These are phyloP conservation scores for Candolleomyces aberdarensis DNA, from an alignment of 768 basidiomycete genomes.

Conservation along the genomic window DNA sequence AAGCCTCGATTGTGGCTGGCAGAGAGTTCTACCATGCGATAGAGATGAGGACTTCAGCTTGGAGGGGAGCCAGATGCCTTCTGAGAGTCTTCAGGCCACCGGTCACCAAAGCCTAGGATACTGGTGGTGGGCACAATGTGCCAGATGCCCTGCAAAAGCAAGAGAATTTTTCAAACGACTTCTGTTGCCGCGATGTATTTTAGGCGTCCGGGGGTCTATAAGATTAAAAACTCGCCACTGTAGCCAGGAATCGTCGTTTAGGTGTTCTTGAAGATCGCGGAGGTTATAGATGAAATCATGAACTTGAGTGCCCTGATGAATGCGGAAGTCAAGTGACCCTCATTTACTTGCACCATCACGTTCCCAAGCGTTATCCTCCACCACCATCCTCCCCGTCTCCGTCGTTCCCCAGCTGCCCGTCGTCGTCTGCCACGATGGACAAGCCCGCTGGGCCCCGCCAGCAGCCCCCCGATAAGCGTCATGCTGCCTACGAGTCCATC, in stretches of 20 bases:
- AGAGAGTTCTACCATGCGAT: too few relatives aligned
- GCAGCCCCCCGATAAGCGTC: conserved; percentile 66
- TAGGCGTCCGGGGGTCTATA: too few relatives aligned
- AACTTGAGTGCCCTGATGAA: neutral
- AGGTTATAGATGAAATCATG: neutral
- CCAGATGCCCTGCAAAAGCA: too few relatives aligned
- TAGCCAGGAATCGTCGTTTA: neutral
- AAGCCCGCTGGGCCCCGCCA: conserved; percentile 54
- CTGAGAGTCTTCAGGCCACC: too few relatives aligned
- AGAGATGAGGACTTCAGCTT: too few relatives aligned
- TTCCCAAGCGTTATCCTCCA: conserved; percentile 7
- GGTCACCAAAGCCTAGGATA: too few relatives aligned
- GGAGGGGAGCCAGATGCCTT: too few relatives aligned
- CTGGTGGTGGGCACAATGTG: too few relatives aligned
- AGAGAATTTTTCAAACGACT: too few relatives aligned
- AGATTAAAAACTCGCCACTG: neutral
- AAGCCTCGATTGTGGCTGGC: too few relatives aligned
- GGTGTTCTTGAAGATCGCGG: neutral
- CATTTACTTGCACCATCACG: conserved; percentile 2
- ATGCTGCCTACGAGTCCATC: conserved; percentile 83
- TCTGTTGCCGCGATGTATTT: too few relatives aligned
- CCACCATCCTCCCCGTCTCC: conserved; percentile 13
- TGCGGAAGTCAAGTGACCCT: conserved; percentile 7
- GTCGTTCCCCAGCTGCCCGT: conserved; percentile 7
- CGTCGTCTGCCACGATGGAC: conserved; percentile 33